Evolutionary conservation across 306 rosid genomes (phyloP), one percentile per base, ranked within the genome.

Genomic region (Acacia acuminata): DNA sequence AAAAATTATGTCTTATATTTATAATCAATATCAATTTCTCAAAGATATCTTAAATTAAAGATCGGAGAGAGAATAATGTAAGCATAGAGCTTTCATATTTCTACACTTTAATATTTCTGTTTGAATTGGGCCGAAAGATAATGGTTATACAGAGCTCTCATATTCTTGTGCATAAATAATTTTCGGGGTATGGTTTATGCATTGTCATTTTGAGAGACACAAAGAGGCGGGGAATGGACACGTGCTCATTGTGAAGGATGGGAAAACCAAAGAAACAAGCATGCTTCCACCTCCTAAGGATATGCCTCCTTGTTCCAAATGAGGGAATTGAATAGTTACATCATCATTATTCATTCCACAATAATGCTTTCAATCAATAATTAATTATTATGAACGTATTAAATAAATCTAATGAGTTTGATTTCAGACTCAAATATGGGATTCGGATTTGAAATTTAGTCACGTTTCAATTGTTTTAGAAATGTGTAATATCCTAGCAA

Each of bases 201-300:
- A 66, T 17, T 66, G 71, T 34, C 71, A 66, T 17, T 66, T 66
- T 66, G 71, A 66, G 45, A 82, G 84, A 24, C 87, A 84, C 36
- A 50, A 50, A 47, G 32, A 84, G 81, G 38, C 79, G 87, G 84
- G 84, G 87, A 4, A 84, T 84, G 84, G 81, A 69, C 4, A 79
- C 78, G 87, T 48, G 50, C 56, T 84, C 67, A 79, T 84, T 19
- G 87, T 84, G 55, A 70, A n/a, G 73, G 76, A 84, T 79, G 87
- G 87, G 47, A 40, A 44, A 14, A 79, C 81, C 8, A 42, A 44
- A 0, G 78, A 74, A 12, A 79, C 84, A 2, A 84, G 87, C 13
- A 75, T 84, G 51, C 61, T 14, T 10, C 81, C 77, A 16, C 84
- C 84, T 2, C 87, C 84, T 13, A 44, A 25, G 36, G 47, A 71